These are phyloP conservation scores for Luvunga scandens DNA, from an alignment of 345 rosid species.

Conservation along the genomic window DNA sequence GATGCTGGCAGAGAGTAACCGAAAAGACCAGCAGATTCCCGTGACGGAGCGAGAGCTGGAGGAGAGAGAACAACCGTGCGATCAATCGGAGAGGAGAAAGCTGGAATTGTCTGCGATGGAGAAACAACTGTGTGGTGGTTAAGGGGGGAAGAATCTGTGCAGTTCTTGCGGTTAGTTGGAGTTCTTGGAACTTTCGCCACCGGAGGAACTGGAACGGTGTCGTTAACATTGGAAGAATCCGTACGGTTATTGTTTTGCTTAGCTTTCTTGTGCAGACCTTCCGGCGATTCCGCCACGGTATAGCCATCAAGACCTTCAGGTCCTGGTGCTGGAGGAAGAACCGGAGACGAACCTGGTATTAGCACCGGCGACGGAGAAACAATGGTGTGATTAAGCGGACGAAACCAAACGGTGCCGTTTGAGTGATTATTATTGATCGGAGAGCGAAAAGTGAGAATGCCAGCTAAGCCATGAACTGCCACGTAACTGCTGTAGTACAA, in stretches of 20 bases:
- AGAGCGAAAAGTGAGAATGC: slow-evolving; percentile 4
- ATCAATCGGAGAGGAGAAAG: neutral
- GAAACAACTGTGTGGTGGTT: neutral
- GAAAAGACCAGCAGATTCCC: neutral
- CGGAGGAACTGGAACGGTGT: neutral
- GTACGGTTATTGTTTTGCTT: neutral
- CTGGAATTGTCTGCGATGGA: neutral
- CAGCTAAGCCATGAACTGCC: slow-evolving; percentile 42
- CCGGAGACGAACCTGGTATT: no score
- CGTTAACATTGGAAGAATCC: neutral
- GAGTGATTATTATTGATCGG: neutral
- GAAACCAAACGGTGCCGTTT: neutral
- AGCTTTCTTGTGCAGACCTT: neutral
- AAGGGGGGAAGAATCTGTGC: neutral
- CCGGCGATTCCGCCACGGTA: neutral
- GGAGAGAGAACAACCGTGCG: neutral
- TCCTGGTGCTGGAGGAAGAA: neutral
- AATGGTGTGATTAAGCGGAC: neutral
- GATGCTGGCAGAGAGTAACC: neutral
- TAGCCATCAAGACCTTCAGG: neutral
- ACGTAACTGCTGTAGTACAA: slow-evolving; percentile 36
- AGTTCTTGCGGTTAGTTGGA: neutral
- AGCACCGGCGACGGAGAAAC: neutral
- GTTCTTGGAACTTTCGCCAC: neutral
- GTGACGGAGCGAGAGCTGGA: neutral